Base-by-base conservation (phyloP, 805 yeast genomes). In the Cyberlindnera mississippiensis region DNA sequence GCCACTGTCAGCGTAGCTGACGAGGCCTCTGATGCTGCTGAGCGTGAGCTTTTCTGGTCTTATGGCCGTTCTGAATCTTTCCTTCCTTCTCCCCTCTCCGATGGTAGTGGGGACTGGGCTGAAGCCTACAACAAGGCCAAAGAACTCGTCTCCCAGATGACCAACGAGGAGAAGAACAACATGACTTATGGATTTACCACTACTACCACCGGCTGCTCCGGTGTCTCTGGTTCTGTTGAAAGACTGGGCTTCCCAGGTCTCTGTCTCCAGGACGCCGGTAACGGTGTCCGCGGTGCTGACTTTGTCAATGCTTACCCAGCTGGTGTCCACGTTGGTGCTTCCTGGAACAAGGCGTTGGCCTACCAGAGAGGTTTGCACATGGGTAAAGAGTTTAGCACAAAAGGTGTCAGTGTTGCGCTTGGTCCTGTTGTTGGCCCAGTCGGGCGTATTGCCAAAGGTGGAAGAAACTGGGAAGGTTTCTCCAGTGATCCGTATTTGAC, bases 401-500 rank as follows among this genome's bases (percentile, higher is more conserved):
- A 41, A 27, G 44, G 44, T 28, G 40, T 36, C 13, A 41, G 32
- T 22, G 44, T 41, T 13, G 29, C 29, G 6, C 37, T 41, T 5
- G 44, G 44, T 5, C 44, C 44, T 13, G 44, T 41, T 12, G 44
- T 41, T 12, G 44, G 44, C 7, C 44, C 44, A 12, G 35, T 41
- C 13, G 44, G 44, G 15, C 28, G 29, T 14, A 32, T 35, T 32
- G 44, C 44, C 13, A n/a, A 26, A 3, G 44, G 44, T 36, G 44
- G 44, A 9, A 34, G 44, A 24, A 41, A 41, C 40, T 41, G 44
- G 44, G 44, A 41, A 20, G 44, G 44, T 13, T 41, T 41, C 40
- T 36, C 44, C 33, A 41, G 36, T 20, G 44, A 41, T 13, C 44
- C 44, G 6, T 41, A 41, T 30, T 32, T 41, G 28, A 33, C 44